Evolutionary conservation across 2,329 filamentous ascomycete genomes (phyloP), one percentile per base, ranked within the genome.

Genomic region (Fusarium sp.): DNA sequence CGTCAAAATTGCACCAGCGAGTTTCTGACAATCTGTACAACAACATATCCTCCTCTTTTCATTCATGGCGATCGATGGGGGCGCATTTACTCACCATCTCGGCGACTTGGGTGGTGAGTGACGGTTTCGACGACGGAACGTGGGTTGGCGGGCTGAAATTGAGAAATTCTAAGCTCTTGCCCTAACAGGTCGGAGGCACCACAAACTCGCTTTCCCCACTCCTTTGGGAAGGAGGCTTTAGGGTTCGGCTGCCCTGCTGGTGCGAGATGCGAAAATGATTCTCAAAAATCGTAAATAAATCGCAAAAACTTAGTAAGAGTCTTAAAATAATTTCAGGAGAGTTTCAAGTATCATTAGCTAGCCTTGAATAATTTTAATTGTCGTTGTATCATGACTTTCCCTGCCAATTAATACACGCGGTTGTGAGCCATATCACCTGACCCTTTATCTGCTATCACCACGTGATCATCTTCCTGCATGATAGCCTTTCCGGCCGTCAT

Each of bases 81-180:
- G 63, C 66, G 75, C 62, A 72, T 42, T 64, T 71, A 84, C 82
- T 82, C 82, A 88, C 86, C 86, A 88, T 88, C 82, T 87, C 84
- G 83, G 80, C 83, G 83, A 81, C 76, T 80, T 82, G 82, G 80
- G 78, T 80, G 80, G 82, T 82, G 80, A 81, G 67, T 84, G 84
- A 84, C 82, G 83, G 82, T 81, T 81, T 85, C 84, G 83, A 81
- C 81, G 79, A 73, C 73, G 82, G 58, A 24, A 81, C 81, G 82
- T 84, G 80, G 79, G 79, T 81, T 80, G 69, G 80, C 79, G 79
- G 80, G 79, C 80, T 84, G 81, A 75, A 78, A 76, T 79, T 79
- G 79, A 80, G 78, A 82, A 81, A 80, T 82, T 82, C 80, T 78
- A 81, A 84, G 83, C 78, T 82, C 81, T 80, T 81, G 76, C 76